Base-by-base conservation (phyloP, 441 rosid genomes). In the Euphorbia celastroides region DNA sequence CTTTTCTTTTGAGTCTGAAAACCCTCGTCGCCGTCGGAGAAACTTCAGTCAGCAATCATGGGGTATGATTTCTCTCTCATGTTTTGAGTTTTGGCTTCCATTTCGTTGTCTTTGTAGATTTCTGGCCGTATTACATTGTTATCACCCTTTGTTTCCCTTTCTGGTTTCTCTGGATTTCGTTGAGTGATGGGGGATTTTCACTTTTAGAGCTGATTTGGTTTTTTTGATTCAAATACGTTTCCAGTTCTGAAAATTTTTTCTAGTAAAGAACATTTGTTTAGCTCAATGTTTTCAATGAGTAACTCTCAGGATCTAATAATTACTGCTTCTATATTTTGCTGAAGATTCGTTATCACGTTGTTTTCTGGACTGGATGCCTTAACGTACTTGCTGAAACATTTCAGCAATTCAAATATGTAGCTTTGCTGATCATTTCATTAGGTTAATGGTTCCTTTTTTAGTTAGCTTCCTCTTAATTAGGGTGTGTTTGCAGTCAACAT, bases 11-110 rank as follows among this genome's bases (percentile, higher is more conserved):
- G 10, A 48, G 14, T 67, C 52, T 2, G 27, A n/a, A 54, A n/a
- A 30, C 64, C 68, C 50, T 50, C 60, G 28, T 13, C 5, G 67
- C 50, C 66, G 74, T 63, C 72, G 58, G 41, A 36, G 57, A 22
- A 69, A 19, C 30, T 14, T 42, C n/a, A 23, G 65, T 54, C 66
- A 23, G 60, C 50, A 58, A 17, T 30, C 72, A 75, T 75, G 78
- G 78, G 75, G 78, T 75, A 67, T 19, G 65, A 11, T 38, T 7
- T 17, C 28, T 46, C 10, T 27, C 26, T 28, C 23, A 8, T 0
- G 25, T 22, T 48, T 16, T 28, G n/a, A 0, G 62, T 20, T 41
- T 30, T 60, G 0, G 44, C 23, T 61, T 0, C 34, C n/a, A 11
- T 19, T 25, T 51, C 26, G n/a, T 7, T 32, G 9, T 58, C 5